Conservation (phyloP, 768 basidiomycete species). For the Favolaschia claudopus region DNA sequence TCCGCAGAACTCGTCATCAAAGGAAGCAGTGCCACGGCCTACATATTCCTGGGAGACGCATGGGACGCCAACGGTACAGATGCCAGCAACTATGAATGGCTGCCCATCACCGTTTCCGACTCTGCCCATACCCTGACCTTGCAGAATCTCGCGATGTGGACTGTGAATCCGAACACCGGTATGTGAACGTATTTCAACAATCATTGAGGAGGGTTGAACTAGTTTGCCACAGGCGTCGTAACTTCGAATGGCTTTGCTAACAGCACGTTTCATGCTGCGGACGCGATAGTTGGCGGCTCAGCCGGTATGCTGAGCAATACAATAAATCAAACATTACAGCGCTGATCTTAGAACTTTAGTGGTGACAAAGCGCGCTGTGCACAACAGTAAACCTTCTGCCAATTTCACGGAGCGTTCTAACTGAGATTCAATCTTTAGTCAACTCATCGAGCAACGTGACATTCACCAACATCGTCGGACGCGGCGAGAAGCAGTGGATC, state of each 20-base stretch:
- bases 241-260: constrained; percentile 6
- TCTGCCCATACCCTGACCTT: constrained; percentile 10
- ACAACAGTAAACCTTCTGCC: constrained; percentile 2
- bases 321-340: not conserved
- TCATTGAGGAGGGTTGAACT: not conserved
- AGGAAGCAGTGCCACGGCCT: constrained; percentile 10
- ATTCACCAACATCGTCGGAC: constrained; percentile 14
- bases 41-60: constrained; percentile 5
- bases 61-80: constrained; percentile 12
- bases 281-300: constrained; percentile 11
- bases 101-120: constrained; percentile 8
- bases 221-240: constrained; percentile 13
- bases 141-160: constrained; percentile 14
- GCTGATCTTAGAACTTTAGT: not conserved
- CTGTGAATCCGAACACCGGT: constrained; percentile 5
- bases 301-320: constrained; percentile 9
- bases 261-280: constrained; percentile 12
- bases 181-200: not conserved
- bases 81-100: constrained; percentile 20
- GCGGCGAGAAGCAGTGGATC: constrained; percentile 19
- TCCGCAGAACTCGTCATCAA: constrained; percentile 13
- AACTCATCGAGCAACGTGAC: constrained; percentile 17
- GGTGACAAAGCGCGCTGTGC: constrained; percentile 16
- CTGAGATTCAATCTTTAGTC: not conserved
- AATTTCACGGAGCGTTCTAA: not conserved